Percentiles rank a stretch among this genome's conserved stretches.
phyloP scores from a whole-genome alignment of 768 basidiomycete genomes.

The Exsudoporus frostii region DNA sequence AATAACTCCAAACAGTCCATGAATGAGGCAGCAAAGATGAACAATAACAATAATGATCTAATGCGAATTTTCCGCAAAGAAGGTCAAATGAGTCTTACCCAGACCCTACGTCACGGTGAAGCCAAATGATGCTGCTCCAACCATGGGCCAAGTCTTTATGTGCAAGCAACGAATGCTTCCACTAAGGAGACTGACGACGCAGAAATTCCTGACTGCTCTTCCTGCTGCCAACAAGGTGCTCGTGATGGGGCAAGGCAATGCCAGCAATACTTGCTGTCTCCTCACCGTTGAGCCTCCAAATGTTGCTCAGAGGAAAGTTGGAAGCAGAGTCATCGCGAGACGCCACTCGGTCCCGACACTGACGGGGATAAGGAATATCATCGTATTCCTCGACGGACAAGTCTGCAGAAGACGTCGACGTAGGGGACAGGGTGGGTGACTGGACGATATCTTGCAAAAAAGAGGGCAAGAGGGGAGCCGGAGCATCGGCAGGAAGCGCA shows the following conservation, averaged over 20 bases:
- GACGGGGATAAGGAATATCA: slow-evolving; percentile 32
- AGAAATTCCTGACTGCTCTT: slow-evolving; percentile 39
- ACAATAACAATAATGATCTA: slow-evolving; percentile 35
- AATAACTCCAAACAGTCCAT: slow-evolving; percentile 33
- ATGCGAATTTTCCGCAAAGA: slow-evolving; percentile 19
- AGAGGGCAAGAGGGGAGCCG: slow-evolving; percentile 63
- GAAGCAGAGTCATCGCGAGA: slow-evolving; percentile 27
- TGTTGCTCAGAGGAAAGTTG: slow-evolving; percentile 44
- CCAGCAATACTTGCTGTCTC: slow-evolving; percentile 57
- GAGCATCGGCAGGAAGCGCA: slow-evolving; percentile 31
- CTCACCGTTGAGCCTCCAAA: slow-evolving; percentile 73
- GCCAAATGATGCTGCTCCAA: not conserved
- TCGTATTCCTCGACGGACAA: slow-evolving; percentile 59
- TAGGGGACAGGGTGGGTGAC: slow-evolving; percentile 62
- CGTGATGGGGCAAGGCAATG: slow-evolving; percentile 45
- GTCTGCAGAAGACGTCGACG: slow-evolving; percentile 64
- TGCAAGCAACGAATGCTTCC: slow-evolving; percentile 4
- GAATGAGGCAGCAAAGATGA: slow-evolving; percentile 21
- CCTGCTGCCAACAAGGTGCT: slow-evolving; percentile 38
- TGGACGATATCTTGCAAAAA: slow-evolving; percentile 75
- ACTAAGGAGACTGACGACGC: slow-evolving; percentile 28
- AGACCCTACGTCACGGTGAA: not conserved
- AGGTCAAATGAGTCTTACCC: slow-evolving; percentile 5
- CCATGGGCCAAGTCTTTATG: not conserved
- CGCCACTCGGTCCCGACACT: slow-evolving; percentile 26